Evolutionary conservation across 805 yeast genomes (phyloP), one percentile per base, ranked within the genome.

Genomic region (Grigorovia yakushimaensis): DNA sequence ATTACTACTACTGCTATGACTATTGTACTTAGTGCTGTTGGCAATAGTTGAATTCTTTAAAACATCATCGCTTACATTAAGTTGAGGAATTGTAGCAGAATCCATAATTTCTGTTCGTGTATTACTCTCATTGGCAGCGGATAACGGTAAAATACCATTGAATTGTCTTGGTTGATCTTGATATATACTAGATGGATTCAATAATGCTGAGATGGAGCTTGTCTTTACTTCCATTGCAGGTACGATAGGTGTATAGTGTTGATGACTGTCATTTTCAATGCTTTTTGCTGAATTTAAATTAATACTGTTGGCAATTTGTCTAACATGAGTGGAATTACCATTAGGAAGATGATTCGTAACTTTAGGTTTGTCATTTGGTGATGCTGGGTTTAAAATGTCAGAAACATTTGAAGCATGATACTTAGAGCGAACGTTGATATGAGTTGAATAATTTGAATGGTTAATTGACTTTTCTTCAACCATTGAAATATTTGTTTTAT

Each of bases 191-290:
- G 42, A 45, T 8, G 55, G 55, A 37, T 55, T 55, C 17, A 55
- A 38, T 36, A 55, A 38, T 5, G 56, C 39, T 1, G 54, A 46
- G 7, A 55, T 51, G 1, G 56, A 48, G 21, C 54, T 49, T 9
- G 52, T 37, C 41, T 47, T 53, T n/a, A 33, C n/a, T n/a, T 33
- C 37, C 37, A 33, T 33, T 13, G 37, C 37, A 11, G 37, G 37
- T 33, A 33, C 17, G n/a, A 33, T 33, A n/a, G 37, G 37, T 4
- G n/a, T 33, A 33, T 33, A 33, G 15, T 33, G 37, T 15, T 33
- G 37, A 33, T 13, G 18, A 33, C 17, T 33, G 15, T 33, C 17
- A 33, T 33, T 15, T 4, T 33, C 37, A 11, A 15, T 33, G 15
- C 15, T 33, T 13, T 4, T 33, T 7, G 6, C 17, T n/a, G 8